Conservation (phyloP, 2,329 filamentous ascomycete genomes). For the Fusarium pseudocircinatum region DNA sequence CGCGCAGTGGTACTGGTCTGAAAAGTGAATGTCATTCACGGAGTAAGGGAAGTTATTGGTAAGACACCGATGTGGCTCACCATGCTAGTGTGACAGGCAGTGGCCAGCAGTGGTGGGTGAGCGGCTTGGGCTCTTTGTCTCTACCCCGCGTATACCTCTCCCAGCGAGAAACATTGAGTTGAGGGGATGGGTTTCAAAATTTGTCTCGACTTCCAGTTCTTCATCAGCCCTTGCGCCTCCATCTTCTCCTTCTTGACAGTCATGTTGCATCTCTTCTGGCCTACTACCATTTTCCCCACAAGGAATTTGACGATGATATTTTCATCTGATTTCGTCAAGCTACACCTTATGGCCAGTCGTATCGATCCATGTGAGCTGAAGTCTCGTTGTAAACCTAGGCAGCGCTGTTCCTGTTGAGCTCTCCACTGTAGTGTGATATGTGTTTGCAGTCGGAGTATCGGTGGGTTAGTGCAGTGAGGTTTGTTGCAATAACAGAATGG, state of each 20-base stretch:
- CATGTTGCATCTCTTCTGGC: neutral
- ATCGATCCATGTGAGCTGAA: too few species aligned
- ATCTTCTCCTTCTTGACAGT: too few species aligned
- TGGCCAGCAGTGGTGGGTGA: neutral
- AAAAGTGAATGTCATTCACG: neutral
- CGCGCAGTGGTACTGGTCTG: neutral
- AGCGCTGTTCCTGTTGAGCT: too few species aligned
- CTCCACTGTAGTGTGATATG: too few species aligned
- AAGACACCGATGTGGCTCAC: rapidly evolving
- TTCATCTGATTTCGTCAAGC: too few species aligned
- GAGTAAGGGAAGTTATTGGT: rapidly evolving
- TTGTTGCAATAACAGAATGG: too few species aligned
- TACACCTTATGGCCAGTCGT: too few species aligned
- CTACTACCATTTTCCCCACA: neutral
- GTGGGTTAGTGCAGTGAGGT: too few species aligned
- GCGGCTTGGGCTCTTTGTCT: neutral
- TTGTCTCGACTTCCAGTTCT: neutral
- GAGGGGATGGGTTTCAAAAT: neutral
- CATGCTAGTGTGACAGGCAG: neutral
- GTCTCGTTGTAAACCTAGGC: too few species aligned
- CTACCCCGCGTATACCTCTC: neutral
- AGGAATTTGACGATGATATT: neutral
- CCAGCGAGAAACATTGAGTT: neutral
- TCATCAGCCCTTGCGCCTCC: too few species aligned
- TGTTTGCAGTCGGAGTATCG: too few species aligned